Evolutionary conservation across 345 rosid genomes (phyloP).

Genomic region (Alliaria petiolata): DNA sequence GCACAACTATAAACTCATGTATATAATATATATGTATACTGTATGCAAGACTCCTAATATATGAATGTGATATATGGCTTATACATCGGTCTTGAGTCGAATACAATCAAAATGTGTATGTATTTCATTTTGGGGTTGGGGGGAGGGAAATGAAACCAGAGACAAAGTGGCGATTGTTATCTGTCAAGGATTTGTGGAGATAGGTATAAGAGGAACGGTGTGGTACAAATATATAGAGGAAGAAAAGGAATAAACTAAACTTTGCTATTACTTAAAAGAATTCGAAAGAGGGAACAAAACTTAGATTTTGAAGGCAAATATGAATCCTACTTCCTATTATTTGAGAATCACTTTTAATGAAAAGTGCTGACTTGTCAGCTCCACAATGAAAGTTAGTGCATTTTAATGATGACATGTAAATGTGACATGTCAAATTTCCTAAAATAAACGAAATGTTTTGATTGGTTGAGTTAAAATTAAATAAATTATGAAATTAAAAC

Average conservation of each 20-base stretch:
- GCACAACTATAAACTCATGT: slow-evolving; percentile 8
- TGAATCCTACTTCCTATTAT: no score
- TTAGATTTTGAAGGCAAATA: slow-evolving; percentile 3
- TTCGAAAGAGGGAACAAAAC: slow-evolving; percentile 6
- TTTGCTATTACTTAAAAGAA: not conserved
- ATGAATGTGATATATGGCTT: not conserved
- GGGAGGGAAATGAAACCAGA: slow-evolving; percentile 12
- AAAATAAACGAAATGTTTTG: no score
- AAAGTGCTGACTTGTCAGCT: no score
- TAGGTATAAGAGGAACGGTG: slow-evolving; percentile 12
- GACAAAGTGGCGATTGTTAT: slow-evolving; percentile 3
- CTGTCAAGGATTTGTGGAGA: slow-evolving; percentile 16
- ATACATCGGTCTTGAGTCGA: not conserved
- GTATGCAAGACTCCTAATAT: not conserved
- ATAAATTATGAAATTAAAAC: no score
- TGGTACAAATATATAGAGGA: slow-evolving; percentile 20
- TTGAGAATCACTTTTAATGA: no score
- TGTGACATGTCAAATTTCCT: no score
- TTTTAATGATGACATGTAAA: no score
- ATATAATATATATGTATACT: not conserved
- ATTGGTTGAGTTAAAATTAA: no score
- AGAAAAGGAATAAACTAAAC: not conserved
- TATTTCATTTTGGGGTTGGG: not conserved
- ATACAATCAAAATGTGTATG: not conserved
- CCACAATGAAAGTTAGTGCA: no score